Conservation (phyloP, 176 grass and related monocot genomes). For the Eleusine indica region DNA sequence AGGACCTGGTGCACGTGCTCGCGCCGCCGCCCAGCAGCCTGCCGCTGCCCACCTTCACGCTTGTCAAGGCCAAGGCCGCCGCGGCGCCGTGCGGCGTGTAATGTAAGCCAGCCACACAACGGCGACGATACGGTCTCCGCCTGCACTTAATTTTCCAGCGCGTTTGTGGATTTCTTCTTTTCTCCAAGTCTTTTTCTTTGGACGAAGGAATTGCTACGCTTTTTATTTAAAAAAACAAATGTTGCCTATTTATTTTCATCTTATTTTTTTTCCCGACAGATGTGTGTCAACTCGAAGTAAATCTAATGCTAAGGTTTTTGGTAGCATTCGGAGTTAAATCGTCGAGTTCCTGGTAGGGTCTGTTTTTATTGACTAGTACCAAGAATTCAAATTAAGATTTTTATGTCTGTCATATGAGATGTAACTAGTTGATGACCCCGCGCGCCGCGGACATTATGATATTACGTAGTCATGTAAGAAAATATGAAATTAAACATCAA, state of each 20-base stretch:
- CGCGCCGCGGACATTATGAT: no score
- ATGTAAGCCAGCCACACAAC: constrained; percentile 2
- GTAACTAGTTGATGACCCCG: not conserved
- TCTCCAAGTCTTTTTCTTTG: constrained; percentile 53
- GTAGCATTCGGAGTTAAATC: constrained; percentile 13
- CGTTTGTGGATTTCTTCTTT: constrained; percentile 28
- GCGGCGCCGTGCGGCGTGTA: constrained; percentile 29
- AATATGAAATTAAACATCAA: no score
- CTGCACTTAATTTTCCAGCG: not conserved
- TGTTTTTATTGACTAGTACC: constrained; percentile 41
- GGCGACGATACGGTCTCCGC: not conserved
- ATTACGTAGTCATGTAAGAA: no score
- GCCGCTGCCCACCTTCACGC: constrained; percentile 53
- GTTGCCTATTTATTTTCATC: not conserved
- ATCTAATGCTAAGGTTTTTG: constrained; percentile 21
- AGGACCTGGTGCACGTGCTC: constrained; percentile 51
- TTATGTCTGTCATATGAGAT: not conserved
- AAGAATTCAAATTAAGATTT: constrained; percentile 14
- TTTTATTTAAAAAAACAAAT: not conserved
- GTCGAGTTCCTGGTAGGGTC: constrained; percentile 28
- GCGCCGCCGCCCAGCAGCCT: constrained; percentile 66
- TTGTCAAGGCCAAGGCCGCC: constrained; percentile 33
- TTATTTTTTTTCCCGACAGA: not conserved
- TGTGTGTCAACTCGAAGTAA: constrained; percentile 9
- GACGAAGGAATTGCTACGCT: constrained; percentile 29